A percentile compares a stretch with the other conserved stretches of the same genome.
phyloP scores from a whole-genome alignment of 768 basidiomycete species.

The Chlorophyllum brunneum region DNA sequence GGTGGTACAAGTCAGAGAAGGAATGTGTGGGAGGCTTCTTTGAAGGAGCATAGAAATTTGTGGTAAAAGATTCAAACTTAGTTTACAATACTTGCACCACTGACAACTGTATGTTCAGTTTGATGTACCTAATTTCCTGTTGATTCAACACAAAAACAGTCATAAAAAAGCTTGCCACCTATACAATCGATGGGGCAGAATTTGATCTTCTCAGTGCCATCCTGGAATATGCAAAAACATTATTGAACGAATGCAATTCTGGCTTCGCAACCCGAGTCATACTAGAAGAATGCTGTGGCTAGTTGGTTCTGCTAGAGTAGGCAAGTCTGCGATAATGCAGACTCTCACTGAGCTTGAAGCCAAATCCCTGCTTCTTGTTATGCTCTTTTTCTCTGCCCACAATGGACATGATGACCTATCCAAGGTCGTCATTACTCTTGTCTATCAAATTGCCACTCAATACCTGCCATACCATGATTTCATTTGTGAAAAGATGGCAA shows the following conservation, averaged over 20 bases:
- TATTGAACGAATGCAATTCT: background rate
- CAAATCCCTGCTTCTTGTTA: background rate
- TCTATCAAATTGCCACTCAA: background rate
- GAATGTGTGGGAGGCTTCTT: no score
- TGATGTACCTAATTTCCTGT: no score
- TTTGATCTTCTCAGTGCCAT: background rate
- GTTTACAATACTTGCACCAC: no score
- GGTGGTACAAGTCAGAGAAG: no score
- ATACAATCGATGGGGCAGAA: background rate
- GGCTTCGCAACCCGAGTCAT: background rate
- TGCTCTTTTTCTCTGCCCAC: background rate
- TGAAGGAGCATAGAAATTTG: no score
- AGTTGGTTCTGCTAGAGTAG: background rate
- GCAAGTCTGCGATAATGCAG: background rate
- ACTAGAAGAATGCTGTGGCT: background rate
- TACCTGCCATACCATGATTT: no score
- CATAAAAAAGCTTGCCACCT: background rate
- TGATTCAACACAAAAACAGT: background rate
- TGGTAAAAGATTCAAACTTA: no score
- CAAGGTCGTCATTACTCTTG: background rate
- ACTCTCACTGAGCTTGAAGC: background rate
- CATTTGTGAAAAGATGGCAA: no score
- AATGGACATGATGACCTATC: background rate
- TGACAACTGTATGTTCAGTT: no score
- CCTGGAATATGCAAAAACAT: background rate